Conservation (phyloP, 2,329 filamentous ascomycete genomes). For the Leptographium flavum region DNA sequence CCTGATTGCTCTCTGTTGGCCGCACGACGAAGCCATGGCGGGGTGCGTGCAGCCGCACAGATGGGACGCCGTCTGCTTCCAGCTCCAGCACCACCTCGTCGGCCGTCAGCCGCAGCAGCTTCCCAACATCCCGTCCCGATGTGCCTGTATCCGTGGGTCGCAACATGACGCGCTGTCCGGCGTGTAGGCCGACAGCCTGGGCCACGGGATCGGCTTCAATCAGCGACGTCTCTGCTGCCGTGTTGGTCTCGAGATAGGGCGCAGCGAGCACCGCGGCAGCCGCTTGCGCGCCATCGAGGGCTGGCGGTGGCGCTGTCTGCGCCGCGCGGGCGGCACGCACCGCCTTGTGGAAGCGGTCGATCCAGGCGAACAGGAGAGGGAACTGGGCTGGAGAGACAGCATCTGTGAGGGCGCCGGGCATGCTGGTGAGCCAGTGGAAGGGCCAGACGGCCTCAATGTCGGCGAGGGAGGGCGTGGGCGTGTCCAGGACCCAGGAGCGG, state of each 20-base stretch:
- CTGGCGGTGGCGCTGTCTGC: conserved; percentile 13
- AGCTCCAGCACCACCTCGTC: conserved; percentile 46
- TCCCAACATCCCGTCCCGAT: conserved; percentile 42
- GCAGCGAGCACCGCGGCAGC: conserved; percentile 29
- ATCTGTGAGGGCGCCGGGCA: conserved; percentile 35
- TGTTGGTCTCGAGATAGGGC: conserved; percentile 26
- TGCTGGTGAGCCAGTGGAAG: conserved; percentile 47
- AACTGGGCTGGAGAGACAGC: conserved; percentile 35
- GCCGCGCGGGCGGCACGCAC: conserved; percentile 26
- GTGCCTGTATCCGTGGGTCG: conserved; percentile 50
- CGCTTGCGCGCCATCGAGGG: conserved; percentile 39
- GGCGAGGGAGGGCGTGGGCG: conserved; percentile 35
- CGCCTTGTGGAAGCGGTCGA: conserved; percentile 41
- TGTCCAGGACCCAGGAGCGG: conserved; percentile 48
- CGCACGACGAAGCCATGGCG: conserved; percentile 41
- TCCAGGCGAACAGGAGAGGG: conserved; percentile 49
- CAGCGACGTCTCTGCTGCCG: neutral
- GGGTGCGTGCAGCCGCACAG: conserved; percentile 44
- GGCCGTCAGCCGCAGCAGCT: conserved; percentile 33
- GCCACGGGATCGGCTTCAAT: conserved; percentile 28
- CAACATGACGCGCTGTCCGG: conserved; percentile 40
- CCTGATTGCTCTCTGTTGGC: conserved; percentile 11
- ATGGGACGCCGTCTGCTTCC: conserved; percentile 19
- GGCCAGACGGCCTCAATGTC: conserved; percentile 59
- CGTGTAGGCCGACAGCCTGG: conserved; percentile 29